A percentile compares a stretch with the other conserved stretches of the same genome.
phyloP scores from a whole-genome alignment of 2,329 filamentous ascomycete species.

The Pezicula neosporulosa region DNA sequence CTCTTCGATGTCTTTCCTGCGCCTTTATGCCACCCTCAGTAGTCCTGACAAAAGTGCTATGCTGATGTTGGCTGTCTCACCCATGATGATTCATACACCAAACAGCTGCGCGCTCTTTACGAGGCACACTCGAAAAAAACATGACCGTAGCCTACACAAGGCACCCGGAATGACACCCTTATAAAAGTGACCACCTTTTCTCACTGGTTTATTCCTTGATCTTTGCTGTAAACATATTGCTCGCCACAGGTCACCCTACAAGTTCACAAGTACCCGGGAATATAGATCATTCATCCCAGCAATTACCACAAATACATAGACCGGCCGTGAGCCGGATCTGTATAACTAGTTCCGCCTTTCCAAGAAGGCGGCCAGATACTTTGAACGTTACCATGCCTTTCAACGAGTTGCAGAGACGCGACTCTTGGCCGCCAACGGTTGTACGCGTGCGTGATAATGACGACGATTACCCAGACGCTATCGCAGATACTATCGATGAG shows the following conservation, averaged over 20 bases:
- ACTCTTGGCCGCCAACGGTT: constrained; percentile 31
- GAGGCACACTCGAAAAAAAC: background rate
- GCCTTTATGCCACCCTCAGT: too few relatives aligned
- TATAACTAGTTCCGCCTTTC: background rate
- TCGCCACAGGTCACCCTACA: background rate
- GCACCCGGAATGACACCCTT: background rate
- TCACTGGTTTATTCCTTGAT: background rate
- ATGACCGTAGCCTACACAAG: background rate
- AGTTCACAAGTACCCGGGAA: background rate
- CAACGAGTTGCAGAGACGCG: constrained; percentile 24
- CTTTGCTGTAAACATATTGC: background rate
- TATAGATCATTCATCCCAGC: background rate
- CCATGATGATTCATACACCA: background rate
- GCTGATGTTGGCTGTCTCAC: background rate
- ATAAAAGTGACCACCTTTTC: background rate
- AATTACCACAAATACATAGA: constrained; percentile 16
- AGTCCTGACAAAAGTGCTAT: too few relatives aligned
- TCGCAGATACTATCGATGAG: constrained; percentile 23
- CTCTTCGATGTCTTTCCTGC: too few relatives aligned
- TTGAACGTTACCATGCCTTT: constrained; percentile 20
- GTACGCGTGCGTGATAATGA: constrained; percentile 19
- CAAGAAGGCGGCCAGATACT: background rate
- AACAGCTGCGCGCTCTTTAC: background rate
- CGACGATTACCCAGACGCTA: constrained; percentile 2
- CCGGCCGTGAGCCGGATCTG: constrained; percentile 28